These are phyloP conservation scores for Yamadazyma insecticola DNA, from an alignment of 805 yeast genomes.

Conservation along the genomic window DNA sequence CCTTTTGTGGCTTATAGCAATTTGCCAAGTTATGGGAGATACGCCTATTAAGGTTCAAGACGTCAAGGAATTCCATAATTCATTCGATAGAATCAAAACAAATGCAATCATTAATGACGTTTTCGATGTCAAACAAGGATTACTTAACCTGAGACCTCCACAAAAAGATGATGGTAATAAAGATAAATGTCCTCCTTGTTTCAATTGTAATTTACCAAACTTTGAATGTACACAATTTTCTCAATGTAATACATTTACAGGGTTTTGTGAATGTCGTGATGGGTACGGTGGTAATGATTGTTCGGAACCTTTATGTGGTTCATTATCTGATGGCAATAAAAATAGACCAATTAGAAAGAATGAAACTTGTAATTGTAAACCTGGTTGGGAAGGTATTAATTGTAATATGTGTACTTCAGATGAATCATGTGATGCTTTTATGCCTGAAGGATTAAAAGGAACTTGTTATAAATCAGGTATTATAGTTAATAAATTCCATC, in stretches of 20 bases:
- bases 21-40: no score
- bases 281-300: conserved; percentile 97
- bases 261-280: conserved; percentile 85
- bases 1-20: no score
- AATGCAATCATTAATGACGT: conserved; percentile 21
- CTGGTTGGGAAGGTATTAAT: conserved; percentile 93
- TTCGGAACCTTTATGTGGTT: conserved; percentile 82
- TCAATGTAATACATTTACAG: conserved; percentile 80
- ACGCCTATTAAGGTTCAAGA: no score
- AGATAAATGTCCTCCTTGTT: conserved; percentile 80
- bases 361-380: conserved; percentile 62
- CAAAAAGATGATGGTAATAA: conserved; percentile 16
- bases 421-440: conserved; percentile 73
- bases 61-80: conserved; percentile 7
- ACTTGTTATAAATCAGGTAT: conserved; percentile 87
- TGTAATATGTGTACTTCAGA: conserved; percentile 82
- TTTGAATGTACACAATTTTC: conserved; percentile 89
- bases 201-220: conserved; percentile 90
- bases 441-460: conserved; percentile 83
- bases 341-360: conserved; percentile 60
- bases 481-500: conserved; percentile 74
- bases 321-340: conserved; percentile 56
- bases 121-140: conserved; percentile 12
- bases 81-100: conserved; percentile 19
- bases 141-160: conserved; percentile 3